Conservation (phyloP, 202 grass and related monocot genomes). For the Carex arenaria region DNA sequence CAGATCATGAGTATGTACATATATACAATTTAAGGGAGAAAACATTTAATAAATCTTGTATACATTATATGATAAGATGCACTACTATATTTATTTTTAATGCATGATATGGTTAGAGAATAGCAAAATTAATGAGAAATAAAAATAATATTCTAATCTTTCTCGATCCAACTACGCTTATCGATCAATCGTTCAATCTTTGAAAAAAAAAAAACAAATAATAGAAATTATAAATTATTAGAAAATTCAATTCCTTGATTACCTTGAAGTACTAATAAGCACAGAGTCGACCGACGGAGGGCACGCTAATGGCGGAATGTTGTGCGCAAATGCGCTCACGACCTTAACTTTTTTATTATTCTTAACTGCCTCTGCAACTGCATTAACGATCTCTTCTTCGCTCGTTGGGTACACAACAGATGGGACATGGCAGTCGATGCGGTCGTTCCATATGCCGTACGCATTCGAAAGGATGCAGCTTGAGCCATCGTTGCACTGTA, state of each 20-base stretch:
- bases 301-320: conserved; percentile 74
- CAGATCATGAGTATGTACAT: background rate
- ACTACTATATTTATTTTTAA: background rate
- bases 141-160: too few species aligned
- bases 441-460: conserved; percentile 70
- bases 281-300: conserved; percentile 34
- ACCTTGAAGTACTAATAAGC: conserved; percentile 66
- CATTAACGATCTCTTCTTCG: conserved; percentile 46
- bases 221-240: background rate
- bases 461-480: conserved; percentile 65
- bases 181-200: background rate
- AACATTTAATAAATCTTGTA: background rate
- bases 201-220: background rate
- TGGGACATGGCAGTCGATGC: conserved; percentile 42
- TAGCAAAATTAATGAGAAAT: too few species aligned
- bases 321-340: conserved; percentile 72
- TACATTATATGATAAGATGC: too few species aligned
- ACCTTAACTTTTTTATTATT: conserved; percentile 40
- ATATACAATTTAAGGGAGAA: background rate
- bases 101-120: background rate
- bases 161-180: too few species aligned
- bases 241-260: background rate
- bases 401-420: conserved; percentile 48
- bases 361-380: conserved; percentile 46
- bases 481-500: conserved; percentile 25